A percentile compares a stretch with the other conserved stretches of the same genome.
Conservation (phyloP, 768 basidiomycete species). For the Gymnopilus junonius region DNA sequence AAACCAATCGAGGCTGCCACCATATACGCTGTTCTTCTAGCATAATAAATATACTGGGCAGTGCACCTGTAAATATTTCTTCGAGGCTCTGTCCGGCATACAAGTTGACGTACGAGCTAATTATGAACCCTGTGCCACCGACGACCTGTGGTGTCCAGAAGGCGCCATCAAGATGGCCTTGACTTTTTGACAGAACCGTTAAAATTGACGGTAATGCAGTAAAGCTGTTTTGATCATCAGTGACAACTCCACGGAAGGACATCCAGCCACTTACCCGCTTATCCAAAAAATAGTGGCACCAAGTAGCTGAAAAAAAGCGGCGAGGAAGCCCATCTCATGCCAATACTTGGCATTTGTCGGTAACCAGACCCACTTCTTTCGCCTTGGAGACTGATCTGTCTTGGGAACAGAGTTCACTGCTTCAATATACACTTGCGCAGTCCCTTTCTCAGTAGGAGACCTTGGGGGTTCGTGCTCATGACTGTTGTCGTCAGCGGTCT, state of each 20-base stretch:
- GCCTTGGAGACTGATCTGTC: not conserved
- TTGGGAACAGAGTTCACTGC: not conserved
- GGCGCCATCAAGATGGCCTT: constrained; percentile 44
- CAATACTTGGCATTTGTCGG: constrained; percentile 39
- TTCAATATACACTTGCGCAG: not conserved
- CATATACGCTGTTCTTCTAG: constrained; percentile 58
- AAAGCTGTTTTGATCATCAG: constrained; percentile 25
- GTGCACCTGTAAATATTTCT: not conserved
- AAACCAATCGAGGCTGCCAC: constrained; percentile 47
- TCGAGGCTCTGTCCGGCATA: not conserved
- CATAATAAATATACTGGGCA: constrained; percentile 45
- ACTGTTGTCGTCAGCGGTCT: not conserved
- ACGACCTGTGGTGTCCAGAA: constrained; percentile 68
- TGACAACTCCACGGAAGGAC: constrained; percentile 13
- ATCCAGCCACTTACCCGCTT: constrained; percentile 34
- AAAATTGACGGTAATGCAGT: constrained; percentile 41
- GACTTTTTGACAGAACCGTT: constrained; percentile 27
- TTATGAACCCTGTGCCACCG: constrained; percentile 62
- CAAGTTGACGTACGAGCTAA: constrained; percentile 40
- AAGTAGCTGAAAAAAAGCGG: constrained; percentile 52
- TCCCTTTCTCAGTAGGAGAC: constrained; percentile 4
- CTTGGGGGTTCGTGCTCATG: constrained; percentile 18
- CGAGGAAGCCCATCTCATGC: constrained; percentile 51
- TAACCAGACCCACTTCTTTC: constrained; percentile 38
- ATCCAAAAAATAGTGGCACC: constrained; percentile 70